Conservation (phyloP, 1,139 yeast species). For the Candida tropicalis region DNA sequence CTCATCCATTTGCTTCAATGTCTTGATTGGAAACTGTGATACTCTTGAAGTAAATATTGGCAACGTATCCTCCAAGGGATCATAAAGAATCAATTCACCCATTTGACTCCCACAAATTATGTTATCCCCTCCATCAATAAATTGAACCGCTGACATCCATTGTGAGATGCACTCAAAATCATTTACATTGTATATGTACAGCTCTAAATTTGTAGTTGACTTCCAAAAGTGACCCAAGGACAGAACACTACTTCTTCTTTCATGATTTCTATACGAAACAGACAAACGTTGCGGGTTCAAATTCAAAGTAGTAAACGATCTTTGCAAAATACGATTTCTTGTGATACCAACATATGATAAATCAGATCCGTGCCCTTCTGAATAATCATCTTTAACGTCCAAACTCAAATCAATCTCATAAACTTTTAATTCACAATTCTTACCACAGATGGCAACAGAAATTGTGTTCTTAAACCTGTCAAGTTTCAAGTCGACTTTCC, state of each 20-base stretch:
- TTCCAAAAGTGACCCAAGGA: conserved; percentile 26
- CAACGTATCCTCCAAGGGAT: conserved; percentile 19
- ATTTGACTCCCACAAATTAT: conserved; percentile 39
- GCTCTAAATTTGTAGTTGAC: conserved; percentile 20
- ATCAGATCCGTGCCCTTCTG: not conserved
- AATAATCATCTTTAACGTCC: not conserved
- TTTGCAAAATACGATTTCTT: conserved; percentile 14
- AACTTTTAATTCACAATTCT: conserved; percentile 43
- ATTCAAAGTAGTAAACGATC: conserved; percentile 17
- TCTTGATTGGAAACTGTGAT: conserved; percentile 33
- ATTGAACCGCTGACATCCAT: conserved; percentile 27
- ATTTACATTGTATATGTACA: conserved; percentile 22
- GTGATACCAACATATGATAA: conserved; percentile 8
- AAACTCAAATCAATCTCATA: conserved; percentile 22
- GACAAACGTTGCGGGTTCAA: conserved; percentile 6
- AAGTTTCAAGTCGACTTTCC: conserved; percentile 31
- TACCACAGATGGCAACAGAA: conserved; percentile 45
- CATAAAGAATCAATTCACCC: conserved; percentile 31
- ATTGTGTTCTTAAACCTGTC: conserved; percentile 16
- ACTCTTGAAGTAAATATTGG: conserved; percentile 22
- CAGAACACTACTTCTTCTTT: conserved; percentile 21
- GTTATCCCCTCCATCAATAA: conserved; percentile 16
- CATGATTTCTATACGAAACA: conserved; percentile 11
- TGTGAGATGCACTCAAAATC: conserved; percentile 24
- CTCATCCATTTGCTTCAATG: conserved; percentile 22